Percentiles rank a stretch among this genome's conserved stretches.
Evolutionary conservation across 495 filamentous ascomycete genomes (phyloP).

Genomic region (Tuber brumale): DNA sequence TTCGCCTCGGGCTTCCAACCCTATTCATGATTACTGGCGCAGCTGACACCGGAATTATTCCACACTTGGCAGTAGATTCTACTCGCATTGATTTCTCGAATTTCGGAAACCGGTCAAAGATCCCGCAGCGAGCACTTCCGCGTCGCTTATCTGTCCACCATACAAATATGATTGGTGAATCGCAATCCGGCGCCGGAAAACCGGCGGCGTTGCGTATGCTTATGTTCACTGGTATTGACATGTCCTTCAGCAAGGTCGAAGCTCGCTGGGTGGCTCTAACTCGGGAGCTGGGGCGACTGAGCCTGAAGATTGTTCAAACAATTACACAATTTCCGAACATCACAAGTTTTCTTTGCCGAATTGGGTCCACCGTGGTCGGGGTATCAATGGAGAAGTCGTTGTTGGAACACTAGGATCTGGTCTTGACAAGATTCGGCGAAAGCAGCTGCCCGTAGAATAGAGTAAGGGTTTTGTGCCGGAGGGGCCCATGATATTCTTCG

Average conservation of each 20-base stretch:
- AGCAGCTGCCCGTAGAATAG: slow-evolving; percentile 57
- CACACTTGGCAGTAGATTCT: too few species aligned
- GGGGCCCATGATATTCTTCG: slow-evolving; percentile 97
- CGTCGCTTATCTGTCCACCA: slow-evolving; percentile 81
- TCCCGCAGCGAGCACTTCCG: slow-evolving; percentile 90
- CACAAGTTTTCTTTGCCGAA: slow-evolving; percentile 68
- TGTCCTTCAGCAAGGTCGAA: slow-evolving; percentile 68
- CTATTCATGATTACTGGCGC: too few species aligned
- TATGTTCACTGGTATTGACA: too few species aligned
- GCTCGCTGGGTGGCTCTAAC: slow-evolving; percentile 85
- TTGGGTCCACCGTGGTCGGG: slow-evolving; percentile 55
- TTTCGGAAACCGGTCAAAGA: slow-evolving; percentile 92
- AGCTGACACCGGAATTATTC: too few species aligned
- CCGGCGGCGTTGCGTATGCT: slow-evolving; percentile 93
- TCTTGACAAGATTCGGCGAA: slow-evolving; percentile 72
- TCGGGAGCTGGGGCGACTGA: slow-evolving; percentile 90
- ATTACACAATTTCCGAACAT: slow-evolving; percentile 79
- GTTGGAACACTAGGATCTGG: slow-evolving; percentile 93
- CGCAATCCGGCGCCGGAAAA: slow-evolving; percentile 96
- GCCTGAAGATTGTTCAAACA: slow-evolving; percentile 65
- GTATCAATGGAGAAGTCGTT: slow-evolving; percentile 64
- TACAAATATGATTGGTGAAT: slow-evolving; percentile 89
- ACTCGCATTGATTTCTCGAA: slow-evolving; percentile 59
- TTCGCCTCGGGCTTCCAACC: too few species aligned
- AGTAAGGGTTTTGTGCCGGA: slow-evolving; percentile 81